Conservation (phyloP, 2,329 filamentous ascomycete genomes). For the Rosellinia necatrix region DNA sequence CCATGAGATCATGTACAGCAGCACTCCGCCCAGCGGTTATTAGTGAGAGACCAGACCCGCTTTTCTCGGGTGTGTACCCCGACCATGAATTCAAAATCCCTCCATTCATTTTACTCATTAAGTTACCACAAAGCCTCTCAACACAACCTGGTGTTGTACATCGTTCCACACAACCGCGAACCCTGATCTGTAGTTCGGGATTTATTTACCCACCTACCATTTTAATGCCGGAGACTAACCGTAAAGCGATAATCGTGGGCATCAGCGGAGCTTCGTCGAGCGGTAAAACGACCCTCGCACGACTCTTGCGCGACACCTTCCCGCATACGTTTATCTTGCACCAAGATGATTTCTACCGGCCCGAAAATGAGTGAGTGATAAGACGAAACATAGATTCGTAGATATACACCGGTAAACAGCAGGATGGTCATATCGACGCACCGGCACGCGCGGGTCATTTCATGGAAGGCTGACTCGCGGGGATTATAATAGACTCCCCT, state of each 20-base stretch:
- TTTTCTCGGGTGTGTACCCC: slow-evolving; percentile 15
- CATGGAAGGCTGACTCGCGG: slow-evolving; percentile 9
- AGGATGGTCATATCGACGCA: too few species aligned
- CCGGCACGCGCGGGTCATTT: background rate
- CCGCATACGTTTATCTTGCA: slow-evolving; percentile 82
- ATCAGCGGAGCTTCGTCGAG: slow-evolving; percentile 90
- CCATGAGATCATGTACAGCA: background rate
- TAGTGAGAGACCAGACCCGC: slow-evolving; percentile 12
- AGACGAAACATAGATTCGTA: too few species aligned
- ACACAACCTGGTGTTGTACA: too few species aligned
- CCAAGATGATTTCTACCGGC: slow-evolving; percentile 92
- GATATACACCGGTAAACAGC: too few species aligned
- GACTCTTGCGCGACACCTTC: slow-evolving; percentile 82
- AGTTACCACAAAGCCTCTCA: too few species aligned
- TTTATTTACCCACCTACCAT: slow-evolving; percentile 1
- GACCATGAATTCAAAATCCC: background rate
- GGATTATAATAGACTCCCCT: slow-evolving; percentile 53
- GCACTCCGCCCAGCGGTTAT: too few species aligned
- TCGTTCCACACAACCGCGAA: background rate
- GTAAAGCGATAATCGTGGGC: slow-evolving; percentile 68
- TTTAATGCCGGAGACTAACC: slow-evolving; percentile 32
- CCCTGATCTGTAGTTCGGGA: background rate
- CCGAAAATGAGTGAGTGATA: slow-evolving; percentile 69
- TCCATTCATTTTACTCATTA: slow-evolving; percentile 5
- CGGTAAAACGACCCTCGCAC: slow-evolving; percentile 91